phyloP scores from a whole-genome alignment of 257 asterid genomes.

The Solanum tarijense region DNA sequence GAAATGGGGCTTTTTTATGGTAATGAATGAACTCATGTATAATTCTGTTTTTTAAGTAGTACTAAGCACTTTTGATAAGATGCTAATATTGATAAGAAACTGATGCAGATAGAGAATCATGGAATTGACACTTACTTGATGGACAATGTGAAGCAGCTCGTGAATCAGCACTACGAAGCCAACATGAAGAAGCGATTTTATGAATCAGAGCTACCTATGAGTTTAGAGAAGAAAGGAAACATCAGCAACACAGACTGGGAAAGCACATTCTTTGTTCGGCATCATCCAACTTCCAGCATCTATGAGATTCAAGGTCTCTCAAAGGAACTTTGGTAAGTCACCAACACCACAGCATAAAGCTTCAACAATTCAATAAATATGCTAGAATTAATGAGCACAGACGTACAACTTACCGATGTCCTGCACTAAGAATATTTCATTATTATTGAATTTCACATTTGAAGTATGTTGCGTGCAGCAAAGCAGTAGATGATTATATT shows the following conservation, averaged over 20 bases:
- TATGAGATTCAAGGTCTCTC: constrained; percentile 39
- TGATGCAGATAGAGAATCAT: constrained; percentile 79
- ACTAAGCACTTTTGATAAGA: neutral
- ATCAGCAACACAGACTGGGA: constrained; percentile 58
- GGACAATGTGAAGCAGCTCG: constrained; percentile 55
- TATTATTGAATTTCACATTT: neutral
- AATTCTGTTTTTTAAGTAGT: neutral
- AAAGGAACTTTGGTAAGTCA: constrained; percentile 39
- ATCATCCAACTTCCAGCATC: constrained; percentile 65
- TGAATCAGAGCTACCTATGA: constrained; percentile 42
- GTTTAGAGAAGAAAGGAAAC: constrained; percentile 25
- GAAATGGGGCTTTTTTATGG: constrained; percentile 92
- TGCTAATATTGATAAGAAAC: neutral
- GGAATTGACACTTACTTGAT: constrained; percentile 43
- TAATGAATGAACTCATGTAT: constrained; percentile 9
- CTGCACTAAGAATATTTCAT: neutral
- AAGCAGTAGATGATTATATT: constrained; percentile 53
- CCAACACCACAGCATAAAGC: neutral
- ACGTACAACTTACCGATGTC: neutral
- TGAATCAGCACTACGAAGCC: constrained; percentile 52
- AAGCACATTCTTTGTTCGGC: constrained; percentile 58
- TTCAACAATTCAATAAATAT: neutral
- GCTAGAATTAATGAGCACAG: neutral
- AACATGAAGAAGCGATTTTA: constrained; percentile 45
- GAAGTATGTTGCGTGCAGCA: constrained; percentile 29